phyloP scores from a whole-genome alignment of 495 filamentous ascomycete genomes.

The Clohesyomyces aquaticus region DNA sequence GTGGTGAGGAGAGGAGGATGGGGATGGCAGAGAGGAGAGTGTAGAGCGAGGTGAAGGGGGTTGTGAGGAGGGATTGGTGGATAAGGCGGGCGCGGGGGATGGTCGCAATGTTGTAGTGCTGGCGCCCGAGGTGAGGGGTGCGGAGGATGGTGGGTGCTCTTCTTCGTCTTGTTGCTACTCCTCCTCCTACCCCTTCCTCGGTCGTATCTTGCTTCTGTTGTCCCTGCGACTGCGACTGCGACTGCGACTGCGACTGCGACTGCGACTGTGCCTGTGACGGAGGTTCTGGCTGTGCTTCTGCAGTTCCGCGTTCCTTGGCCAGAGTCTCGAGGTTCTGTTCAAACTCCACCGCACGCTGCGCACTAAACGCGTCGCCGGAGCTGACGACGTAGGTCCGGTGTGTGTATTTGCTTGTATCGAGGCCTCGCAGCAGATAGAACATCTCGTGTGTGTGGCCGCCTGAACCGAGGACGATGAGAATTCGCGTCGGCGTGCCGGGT shows the following conservation, averaged over 20 bases:
- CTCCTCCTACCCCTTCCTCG: conserved; percentile 7
- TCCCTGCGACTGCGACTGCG: no score
- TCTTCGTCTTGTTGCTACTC: conserved; percentile 1
- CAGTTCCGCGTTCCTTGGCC: conserved; percentile 8
- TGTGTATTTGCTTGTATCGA: conserved; percentile 48
- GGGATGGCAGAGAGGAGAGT: conserved; percentile 63
- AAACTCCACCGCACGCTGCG: conserved; percentile 65
- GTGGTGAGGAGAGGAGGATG: conserved; percentile 57
- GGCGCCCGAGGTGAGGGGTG: conserved; percentile 27
- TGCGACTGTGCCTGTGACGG: no score
- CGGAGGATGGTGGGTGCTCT: conserved; percentile 1
- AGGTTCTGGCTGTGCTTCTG: conserved; percentile 1
- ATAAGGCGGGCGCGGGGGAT: conserved; percentile 74
- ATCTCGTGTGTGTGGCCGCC: conserved; percentile 96
- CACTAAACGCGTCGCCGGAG: conserved; percentile 75
- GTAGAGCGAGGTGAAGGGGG: conserved; percentile 11
- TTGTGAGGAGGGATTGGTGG: conserved; percentile 60
- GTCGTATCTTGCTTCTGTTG: no score
- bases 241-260: no score
- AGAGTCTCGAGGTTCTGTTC: conserved; percentile 51
- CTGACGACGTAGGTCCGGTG: conserved; percentile 83
- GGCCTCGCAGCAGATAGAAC: conserved; percentile 71
- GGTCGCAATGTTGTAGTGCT: conserved; percentile 58
- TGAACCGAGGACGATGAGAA: conserved; percentile 84
- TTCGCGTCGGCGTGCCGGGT: conserved; percentile 56